Evolutionary conservation across 1,284 basidiomycete species (phyloP), one percentile per base, ranked within the genome.

Genomic region (Moesziomyces parantarcticus): DNA sequence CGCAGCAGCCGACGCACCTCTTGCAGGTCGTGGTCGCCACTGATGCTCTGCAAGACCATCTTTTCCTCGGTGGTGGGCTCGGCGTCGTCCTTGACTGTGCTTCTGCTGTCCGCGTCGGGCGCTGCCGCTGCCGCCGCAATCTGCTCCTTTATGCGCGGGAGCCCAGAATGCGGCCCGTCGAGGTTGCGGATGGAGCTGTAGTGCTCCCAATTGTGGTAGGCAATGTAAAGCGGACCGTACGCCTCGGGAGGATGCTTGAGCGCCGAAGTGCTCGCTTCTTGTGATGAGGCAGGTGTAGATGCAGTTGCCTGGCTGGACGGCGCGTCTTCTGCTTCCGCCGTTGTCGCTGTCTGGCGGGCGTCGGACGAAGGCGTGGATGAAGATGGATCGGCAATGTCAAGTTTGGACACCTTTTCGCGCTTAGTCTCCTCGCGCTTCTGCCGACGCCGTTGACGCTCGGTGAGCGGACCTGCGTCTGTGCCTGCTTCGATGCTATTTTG

Each of bases 121-220:
- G 56, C 64, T 14, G 53, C 53, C 5, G 48, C 54, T 6, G 51
- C 55, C 13, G 58, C 39, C 14, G 69, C 50, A 16, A n/a, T 54
- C 14, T 51, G 55, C 82, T 93, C 91, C 47, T 86, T 83, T 13
- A 94, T 89, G 56, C 86, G 85, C 4, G 93, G 93, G 5, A 90
- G 85, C 7, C 92, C 93, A 0, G 88, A 86, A 78, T 94, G 92
- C 0, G 93, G 93, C 3, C 93, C 93, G n/a, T 87, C 87, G 34
- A 93, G 85, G 82, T 92, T 94, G 41, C 93, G 90, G 53, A 95
- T 91, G 21, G 91, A 92, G n/a, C 92, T 93, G 81, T 94, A 95
- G 83, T 95, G 93, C 80, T 95, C 92, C 92, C 92, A 94, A 77
- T 93, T 92, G 80, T 94, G 91, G 81, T 94, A 94, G 34, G 81